Evolutionary conservation across 768 basidiomycete species (phyloP).

Genomic region (Dacryopinax primogenitus): DNA sequence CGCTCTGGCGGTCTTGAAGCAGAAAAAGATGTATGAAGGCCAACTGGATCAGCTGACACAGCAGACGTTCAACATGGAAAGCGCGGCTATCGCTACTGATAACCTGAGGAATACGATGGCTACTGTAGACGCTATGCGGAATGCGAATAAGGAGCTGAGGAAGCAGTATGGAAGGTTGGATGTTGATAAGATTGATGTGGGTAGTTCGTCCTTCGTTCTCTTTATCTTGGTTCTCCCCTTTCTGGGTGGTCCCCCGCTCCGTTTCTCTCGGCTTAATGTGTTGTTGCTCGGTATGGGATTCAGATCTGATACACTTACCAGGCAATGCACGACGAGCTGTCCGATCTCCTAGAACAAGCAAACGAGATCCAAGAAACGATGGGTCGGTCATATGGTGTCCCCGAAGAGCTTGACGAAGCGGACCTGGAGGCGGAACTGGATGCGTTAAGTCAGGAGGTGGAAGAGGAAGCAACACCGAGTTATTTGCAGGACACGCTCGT

Average conservation of each 20-base stretch:
- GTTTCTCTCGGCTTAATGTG: neutral
- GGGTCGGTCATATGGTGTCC: slow-evolving; percentile 86
- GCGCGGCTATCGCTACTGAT: slow-evolving; percentile 87
- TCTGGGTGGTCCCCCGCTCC: neutral
- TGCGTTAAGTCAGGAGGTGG: slow-evolving; percentile 72
- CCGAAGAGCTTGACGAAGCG: slow-evolving; percentile 94
- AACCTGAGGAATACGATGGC: slow-evolving; percentile 98
- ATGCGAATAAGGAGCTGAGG: slow-evolving; percentile 89
- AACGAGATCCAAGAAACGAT: slow-evolving; percentile 96
- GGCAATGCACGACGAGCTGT: slow-evolving; percentile 97
- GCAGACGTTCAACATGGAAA: slow-evolving; percentile 98
- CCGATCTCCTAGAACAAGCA: slow-evolving; percentile 88
- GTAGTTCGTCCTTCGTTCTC: slow-evolving; percentile 16
- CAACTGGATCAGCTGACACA: slow-evolving; percentile 85
- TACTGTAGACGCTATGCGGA: slow-evolving; percentile 90
- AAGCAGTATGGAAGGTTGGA: slow-evolving; percentile 97
- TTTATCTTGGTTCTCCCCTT: neutral
- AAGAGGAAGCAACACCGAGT: slow-evolving; percentile 78
- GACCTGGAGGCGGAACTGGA: slow-evolving; percentile 99
- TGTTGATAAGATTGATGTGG: slow-evolving; percentile 94
- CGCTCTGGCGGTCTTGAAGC: slow-evolving; percentile 84
- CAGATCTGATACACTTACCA: slow-evolving; percentile 24
- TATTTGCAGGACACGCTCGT: slow-evolving; percentile 81
- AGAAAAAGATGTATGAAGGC: slow-evolving; percentile 79
- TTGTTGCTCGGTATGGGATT: neutral